Conservation (phyloP, 495 filamentous ascomycete species). For the Oidiodendron maius region DNA sequence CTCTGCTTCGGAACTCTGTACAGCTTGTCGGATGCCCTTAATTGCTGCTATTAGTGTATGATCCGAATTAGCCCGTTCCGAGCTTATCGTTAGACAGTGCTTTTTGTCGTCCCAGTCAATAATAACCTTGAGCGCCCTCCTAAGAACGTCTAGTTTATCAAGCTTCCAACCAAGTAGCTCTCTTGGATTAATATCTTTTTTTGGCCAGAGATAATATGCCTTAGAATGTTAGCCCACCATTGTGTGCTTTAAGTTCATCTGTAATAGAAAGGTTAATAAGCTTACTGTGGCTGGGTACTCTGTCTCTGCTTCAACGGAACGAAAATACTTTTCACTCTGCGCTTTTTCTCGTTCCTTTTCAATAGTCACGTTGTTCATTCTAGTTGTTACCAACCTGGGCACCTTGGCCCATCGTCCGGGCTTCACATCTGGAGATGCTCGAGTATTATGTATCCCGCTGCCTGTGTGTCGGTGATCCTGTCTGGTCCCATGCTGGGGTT, state of each 20-base stretch:
- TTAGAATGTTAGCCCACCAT: background rate
- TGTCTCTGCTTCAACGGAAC: background rate
- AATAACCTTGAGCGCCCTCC: slow-evolving; percentile 26
- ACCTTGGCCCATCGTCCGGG: background rate
- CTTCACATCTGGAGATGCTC: background rate
- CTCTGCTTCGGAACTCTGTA: slow-evolving; percentile 29
- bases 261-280: background rate
- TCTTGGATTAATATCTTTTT: slow-evolving; percentile 28
- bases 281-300: background rate
- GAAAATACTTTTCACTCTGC: background rate
- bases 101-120: slow-evolving; percentile 28
- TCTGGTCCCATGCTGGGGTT: background rate
- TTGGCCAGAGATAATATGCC: slow-evolving; percentile 41
- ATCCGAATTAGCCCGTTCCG: slow-evolving; percentile 16
- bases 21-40: slow-evolving; percentile 27
- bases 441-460: too few species aligned
- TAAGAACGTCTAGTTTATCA: slow-evolving; percentile 41
- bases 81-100: slow-evolving; percentile 28
- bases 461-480: background rate
- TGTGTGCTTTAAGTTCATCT: background rate
- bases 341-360: background rate
- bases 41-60: slow-evolving; percentile 29
- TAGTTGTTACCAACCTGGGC: background rate
- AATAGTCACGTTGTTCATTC: background rate
- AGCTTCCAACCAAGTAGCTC: slow-evolving; percentile 38